Evolutionary conservation across 805 yeast species (phyloP), one percentile per base, ranked within the genome.

Genomic region (Candida xiaguanensis): DNA sequence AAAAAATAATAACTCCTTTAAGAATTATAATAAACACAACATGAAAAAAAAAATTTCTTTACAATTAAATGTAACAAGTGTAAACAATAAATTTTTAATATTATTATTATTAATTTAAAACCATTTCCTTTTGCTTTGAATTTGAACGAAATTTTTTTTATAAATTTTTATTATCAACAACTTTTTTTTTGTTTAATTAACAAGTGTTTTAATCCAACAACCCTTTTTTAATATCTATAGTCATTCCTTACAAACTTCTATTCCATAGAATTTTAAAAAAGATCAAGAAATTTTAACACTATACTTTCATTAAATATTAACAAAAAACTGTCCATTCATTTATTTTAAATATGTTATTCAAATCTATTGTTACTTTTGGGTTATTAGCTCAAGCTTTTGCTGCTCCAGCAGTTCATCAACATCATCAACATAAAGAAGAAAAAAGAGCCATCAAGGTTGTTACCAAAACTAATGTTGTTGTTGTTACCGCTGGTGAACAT

Each of bases 331-430:
- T 27, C 36, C 23, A 39, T 40, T 38, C 26, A 36, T 38, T 44
- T 40, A 41, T 43, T 16, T 31, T 46, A 32, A 40, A 32, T 19
- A 77, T 75, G 80, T 72, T 74, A 61, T 73, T 79, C 55, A 60
- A 61, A 35, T 51, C 67, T 29, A 53, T 77, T 52, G 70, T 67
- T 50, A 61, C 74, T 39, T 76, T 81, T 39, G 55, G 78, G 38
- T 55, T 78, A 39, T 60, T 72, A 43, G 74, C 75, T 50, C 58
- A 75, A 38, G 71, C 74, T 36, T 44, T 72, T 29, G 83, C 86
- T 45, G 77, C 75, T 39, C 87, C 88, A 43, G 72, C 67, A 41
- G 83, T 77, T 50, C 75, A 70, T 48, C 88, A 83, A 44, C 61
- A 62, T 45, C 80, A 75, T 44, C 65, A 61, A 38, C 80, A 77